Evolutionary conservation across 495 filamentous ascomycete species (phyloP).

Genomic region (Aspergillus diversus): DNA sequence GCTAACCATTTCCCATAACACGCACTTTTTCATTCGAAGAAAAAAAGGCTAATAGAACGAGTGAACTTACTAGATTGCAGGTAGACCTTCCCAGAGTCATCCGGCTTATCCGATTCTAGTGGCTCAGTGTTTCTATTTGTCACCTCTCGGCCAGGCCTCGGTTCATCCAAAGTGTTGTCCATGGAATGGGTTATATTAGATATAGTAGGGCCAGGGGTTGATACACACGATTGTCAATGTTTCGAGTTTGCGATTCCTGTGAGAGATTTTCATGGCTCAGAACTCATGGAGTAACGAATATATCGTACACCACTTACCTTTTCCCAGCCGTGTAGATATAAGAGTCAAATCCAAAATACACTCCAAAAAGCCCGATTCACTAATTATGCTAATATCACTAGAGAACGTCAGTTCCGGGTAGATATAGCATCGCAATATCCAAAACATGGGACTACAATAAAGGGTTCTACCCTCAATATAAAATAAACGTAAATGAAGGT

Average conservation of each 20-base stretch:
- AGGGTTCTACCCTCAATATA: not conserved
- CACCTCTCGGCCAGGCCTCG: constrained; percentile 28
- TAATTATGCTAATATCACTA: not conserved
- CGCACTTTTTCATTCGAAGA: not conserved
- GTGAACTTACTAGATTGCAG: constrained; percentile 33
- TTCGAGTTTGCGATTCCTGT: not conserved
- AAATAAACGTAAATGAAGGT: not conserved
- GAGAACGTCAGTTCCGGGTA: not conserved
- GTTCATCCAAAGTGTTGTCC: constrained; percentile 39
- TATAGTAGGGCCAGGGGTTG: not conserved
- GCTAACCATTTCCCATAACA: not conserved
- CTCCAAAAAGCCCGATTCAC: too few relatives aligned
- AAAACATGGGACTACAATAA: not conserved
- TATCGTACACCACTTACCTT: not conserved
- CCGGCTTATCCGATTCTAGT: constrained; percentile 19
- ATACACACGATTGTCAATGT: not conserved
- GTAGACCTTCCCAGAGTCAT: constrained; percentile 20
- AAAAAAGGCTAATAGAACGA: not conserved
- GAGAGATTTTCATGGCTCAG: not conserved
- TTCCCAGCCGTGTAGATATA: not conserved
- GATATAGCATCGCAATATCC: not conserved
- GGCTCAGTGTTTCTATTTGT: constrained; percentile 24
- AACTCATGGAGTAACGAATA: not conserved
- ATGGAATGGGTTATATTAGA: constrained; percentile 31
- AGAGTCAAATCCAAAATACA: not conserved